Evolutionary conservation across 306 rosid species (phyloP), one percentile per base, ranked within the genome.

Genomic region (Luffa aegyptiaca): DNA sequence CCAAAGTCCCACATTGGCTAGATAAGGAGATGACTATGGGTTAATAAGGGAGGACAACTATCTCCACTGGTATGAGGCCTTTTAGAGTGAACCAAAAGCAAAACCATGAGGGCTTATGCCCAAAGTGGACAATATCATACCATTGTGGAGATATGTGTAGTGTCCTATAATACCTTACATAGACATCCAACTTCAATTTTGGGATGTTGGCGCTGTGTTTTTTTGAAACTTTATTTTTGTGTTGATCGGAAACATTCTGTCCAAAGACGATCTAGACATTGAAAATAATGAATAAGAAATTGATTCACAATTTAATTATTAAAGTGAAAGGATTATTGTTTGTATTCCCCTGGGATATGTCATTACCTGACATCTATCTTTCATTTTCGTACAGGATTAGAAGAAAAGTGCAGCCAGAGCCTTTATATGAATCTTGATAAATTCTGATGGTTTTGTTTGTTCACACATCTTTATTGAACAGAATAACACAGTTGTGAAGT

Each of bases 321-420:
- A 64, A 63, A 64, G 8, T 17, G 74, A 17, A 17, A 16, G 0
- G 51, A 58, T 42, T 18, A 36, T 20, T 45, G 58, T 81, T 72
- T 82, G 78, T 77, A 45, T 48, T 46, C 1, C 58, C 59, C 12
- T 71, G 10, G 63, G 57, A 56, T 68, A 78, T 5, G 77, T 31
- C 80, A 80, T 51, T 46, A 63, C 78, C 69, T 37, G n/a, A 79
- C 35, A 33, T 80, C 62, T 8, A 3, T 86, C 53, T 79, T 78
- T 45, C 74, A 52, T 85, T 80, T 65, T 81, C 36, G 86, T 84
- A 79, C 90, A 92, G 97, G 98, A 95, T 95, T 83, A 86, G 88
- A 83, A 80, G 92, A 84, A 93, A 90, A 79, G 92, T 88, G 80
- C 93, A 87, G 87, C 93, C 97, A 33, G 89, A 89, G 83, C 97